Evolutionary conservation across 768 basidiomycete genomes (phyloP), one percentile per base, ranked within the genome.

Genomic region (Russula compacta): DNA sequence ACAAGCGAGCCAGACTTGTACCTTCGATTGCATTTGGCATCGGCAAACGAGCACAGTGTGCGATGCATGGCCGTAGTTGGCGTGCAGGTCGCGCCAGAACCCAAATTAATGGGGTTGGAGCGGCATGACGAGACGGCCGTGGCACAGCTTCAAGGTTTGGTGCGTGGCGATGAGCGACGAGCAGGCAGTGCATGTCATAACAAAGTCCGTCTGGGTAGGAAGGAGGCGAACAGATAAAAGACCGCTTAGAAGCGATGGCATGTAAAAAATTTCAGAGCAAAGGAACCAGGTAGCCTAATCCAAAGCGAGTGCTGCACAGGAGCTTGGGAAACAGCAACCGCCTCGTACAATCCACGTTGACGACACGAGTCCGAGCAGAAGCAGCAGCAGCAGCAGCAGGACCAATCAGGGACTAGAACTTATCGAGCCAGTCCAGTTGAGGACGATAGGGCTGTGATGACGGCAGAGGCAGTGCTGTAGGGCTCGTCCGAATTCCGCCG

Each of bases 291-390:
- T 24, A n/a, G 19, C 21, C 46, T 48, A 36, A 21, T n/a, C 32
- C 24, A 33, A 38, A 38, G 29, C 14, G 55, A 14, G 36, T 33
- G 60, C 32, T 14, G n/a, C 29, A 39, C 32, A 39, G 29, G n/a
- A 29, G 24, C 29, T 47, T 15, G 43, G 56, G 15, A 50, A 12
- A 46, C 7, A 8, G 12, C 6, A 29, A 62, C 51, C 53, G 61
- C 61, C 61, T 53, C 56, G 4, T 62, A 62, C 51, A 58, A 51
- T 58, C 44, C 32, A 24, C 32, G 19, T 44, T 43, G 35, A 44
- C 58, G 32, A 53, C 46, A 59, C 32, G 58, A 40, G 24, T 42
- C 15, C 6, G 6, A 10, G 21, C 17, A n/a, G 51, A 35, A 12
- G 24, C 24, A 29, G 24, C 24, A 3, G 24, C 24, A 3, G 24